phyloP scores from a whole-genome alignment of 176 grass and related monocot species.

The Phyllostachys edulis region DNA sequence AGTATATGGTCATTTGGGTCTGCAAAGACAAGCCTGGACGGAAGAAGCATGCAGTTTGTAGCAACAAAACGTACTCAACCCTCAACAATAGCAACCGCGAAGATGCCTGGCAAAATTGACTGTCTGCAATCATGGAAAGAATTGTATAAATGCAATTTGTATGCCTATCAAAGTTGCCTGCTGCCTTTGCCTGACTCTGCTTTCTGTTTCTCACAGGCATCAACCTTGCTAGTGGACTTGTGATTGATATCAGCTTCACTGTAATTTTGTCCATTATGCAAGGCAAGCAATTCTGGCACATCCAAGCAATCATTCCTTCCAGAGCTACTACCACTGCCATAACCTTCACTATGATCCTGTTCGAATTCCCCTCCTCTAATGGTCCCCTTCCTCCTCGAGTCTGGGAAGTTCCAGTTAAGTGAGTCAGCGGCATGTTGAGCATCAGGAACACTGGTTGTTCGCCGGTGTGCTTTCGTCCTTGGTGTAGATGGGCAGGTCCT shows the following conservation, averaged over 20 bases:
- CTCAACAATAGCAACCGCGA: not conserved
- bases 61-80: not conserved
- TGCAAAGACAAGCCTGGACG: not conserved
- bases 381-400: constrained; percentile 54
- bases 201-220: constrained; percentile 50
- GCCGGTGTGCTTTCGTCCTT: constrained; percentile 50
- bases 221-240: constrained; percentile 35
- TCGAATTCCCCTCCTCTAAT: constrained; percentile 37
- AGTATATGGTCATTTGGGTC: not conserved
- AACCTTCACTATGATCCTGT: constrained; percentile 43
- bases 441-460: constrained; percentile 58
- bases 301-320: constrained; percentile 66
- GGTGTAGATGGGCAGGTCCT: constrained; percentile 64
- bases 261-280: constrained; percentile 29
- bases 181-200: constrained; percentile 26
- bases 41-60: not conserved
- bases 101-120: constrained; percentile 2
- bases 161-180: constrained; percentile 44
- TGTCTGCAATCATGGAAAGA: not conserved
- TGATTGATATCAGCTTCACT: constrained; percentile 16
- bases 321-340: constrained; percentile 62
- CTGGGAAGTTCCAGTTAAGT: constrained; percentile 55
- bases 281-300: constrained; percentile 39
- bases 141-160: constrained; percentile 9
- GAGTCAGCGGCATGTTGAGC: constrained; percentile 48